Conservation (phyloP, 2,329 filamentous ascomycete species). For the Paraphoma sp. region DNA sequence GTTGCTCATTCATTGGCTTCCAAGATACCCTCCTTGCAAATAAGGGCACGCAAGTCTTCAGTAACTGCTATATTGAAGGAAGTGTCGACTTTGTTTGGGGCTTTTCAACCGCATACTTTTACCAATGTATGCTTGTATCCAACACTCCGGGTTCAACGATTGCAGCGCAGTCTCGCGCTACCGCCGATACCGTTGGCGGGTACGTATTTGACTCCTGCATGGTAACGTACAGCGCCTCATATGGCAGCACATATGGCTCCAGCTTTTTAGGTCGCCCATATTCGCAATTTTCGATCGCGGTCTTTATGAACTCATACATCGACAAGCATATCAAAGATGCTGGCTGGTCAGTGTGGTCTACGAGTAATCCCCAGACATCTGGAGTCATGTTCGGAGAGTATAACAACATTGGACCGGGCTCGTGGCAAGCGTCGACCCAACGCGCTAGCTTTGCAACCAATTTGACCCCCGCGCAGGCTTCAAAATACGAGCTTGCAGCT, state of each 20-base stretch:
- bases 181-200: slow-evolving; percentile 43
- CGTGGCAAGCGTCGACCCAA: slow-evolving; percentile 36
- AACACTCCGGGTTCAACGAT: slow-evolving; percentile 30
- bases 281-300: slow-evolving; percentile 36
- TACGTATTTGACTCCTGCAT: slow-evolving; percentile 61
- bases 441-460: slow-evolving; percentile 48
- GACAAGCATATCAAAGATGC: slow-evolving; percentile 42
- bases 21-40: slow-evolving; percentile 58
- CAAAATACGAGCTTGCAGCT: slow-evolving; percentile 44
- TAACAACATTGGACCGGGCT: slow-evolving; percentile 41
- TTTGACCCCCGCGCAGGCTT: slow-evolving; percentile 42
- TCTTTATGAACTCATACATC: slow-evolving; percentile 46
- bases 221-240: slow-evolving; percentile 50
- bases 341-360: slow-evolving; percentile 38
- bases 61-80: slow-evolving; percentile 62
- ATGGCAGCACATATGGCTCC: slow-evolving; percentile 28
- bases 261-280: slow-evolving; percentile 58
- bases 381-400: slow-evolving; percentile 46
- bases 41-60: slow-evolving; percentile 62
- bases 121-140: slow-evolving; percentile 47
- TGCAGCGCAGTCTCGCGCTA: slow-evolving; percentile 24
- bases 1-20: slow-evolving; percentile 59
- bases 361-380: slow-evolving; percentile 41
- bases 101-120: slow-evolving; percentile 57
- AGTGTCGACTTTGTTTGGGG: slow-evolving; percentile 66